These are phyloP conservation scores for Fusarium sp. DNA, from an alignment of 2,329 filamentous ascomycete genomes.

Conservation along the genomic window DNA sequence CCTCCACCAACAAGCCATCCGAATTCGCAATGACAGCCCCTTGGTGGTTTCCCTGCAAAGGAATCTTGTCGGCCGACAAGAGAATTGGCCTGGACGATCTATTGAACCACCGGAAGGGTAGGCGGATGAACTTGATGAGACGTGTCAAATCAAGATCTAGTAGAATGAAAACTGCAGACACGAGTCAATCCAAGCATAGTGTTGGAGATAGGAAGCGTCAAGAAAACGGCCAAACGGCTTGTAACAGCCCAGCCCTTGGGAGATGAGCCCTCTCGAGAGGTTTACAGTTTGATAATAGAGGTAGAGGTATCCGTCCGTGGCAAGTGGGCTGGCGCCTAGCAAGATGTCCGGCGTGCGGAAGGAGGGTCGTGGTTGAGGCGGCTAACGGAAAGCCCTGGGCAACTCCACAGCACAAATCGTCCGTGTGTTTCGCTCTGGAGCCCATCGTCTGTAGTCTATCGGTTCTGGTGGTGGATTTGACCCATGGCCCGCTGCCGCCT, in stretches of 20 bases:
- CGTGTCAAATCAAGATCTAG: slow-evolving; percentile 6
- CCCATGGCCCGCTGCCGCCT: slow-evolving; percentile 6
- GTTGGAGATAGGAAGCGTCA: slow-evolving; percentile 12
- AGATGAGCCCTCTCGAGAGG: slow-evolving; percentile 2
- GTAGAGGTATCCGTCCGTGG: slow-evolving; percentile 1
- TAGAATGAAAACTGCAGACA: slow-evolving; percentile 15
- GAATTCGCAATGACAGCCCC: slow-evolving; percentile 31
- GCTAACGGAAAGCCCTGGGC: slow-evolving; percentile 27
- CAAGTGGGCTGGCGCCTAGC: slow-evolving; percentile 7
- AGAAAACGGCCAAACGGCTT: not conserved
- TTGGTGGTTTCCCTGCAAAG: slow-evolving; percentile 1
- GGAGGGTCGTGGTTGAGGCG: slow-evolving; percentile 34
- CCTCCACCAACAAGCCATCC: slow-evolving; percentile 29
- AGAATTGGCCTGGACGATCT: too few relatives aligned
- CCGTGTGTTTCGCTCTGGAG: slow-evolving; percentile 10
- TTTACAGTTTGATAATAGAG: slow-evolving; percentile 2
- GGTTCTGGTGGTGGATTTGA: slow-evolving; percentile 15
- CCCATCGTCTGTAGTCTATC: slow-evolving; percentile 19
- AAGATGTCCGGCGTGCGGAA: slow-evolving; percentile 21
- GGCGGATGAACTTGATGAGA: not conserved
- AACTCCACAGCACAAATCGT: slow-evolving; percentile 30
- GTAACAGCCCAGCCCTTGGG: slow-evolving; percentile 19
- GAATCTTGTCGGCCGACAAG: not conserved
- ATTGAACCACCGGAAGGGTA: not conserved
- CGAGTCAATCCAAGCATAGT: slow-evolving; percentile 24